These are phyloP conservation scores for Thelephora ganbajun DNA, from an alignment of 768 basidiomycete species.

Conservation along the genomic window DNA sequence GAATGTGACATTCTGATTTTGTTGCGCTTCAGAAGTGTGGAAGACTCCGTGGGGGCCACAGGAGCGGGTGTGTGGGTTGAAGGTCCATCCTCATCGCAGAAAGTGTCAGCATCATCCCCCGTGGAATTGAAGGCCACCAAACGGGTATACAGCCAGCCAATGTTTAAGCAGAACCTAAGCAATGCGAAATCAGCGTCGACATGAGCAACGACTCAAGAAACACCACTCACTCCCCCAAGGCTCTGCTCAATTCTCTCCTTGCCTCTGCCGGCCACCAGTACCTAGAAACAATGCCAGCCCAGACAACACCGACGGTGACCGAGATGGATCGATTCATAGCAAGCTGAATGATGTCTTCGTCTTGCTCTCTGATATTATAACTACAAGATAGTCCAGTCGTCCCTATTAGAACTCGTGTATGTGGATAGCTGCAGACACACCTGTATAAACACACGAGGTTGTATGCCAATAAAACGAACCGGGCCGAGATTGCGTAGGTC, in stretches of 20 bases:
- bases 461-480: slow-evolving; percentile 78
- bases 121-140: slow-evolving; percentile 79
- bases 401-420: not conserved
- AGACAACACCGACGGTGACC: slow-evolving; percentile 77
- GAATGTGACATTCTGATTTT: slow-evolving; percentile 40
- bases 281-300: slow-evolving; percentile 78
- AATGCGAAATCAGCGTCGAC: slow-evolving; percentile 4
- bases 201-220: not conserved
- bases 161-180: slow-evolving; percentile 76
- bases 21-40: slow-evolving; percentile 20
- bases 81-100: slow-evolving; percentile 11
- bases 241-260: slow-evolving; percentile 69
- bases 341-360: slow-evolving; percentile 50
- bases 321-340: slow-evolving; percentile 68
- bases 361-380: slow-evolving; percentile 62
- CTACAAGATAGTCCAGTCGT: slow-evolving; percentile 26
- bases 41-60: slow-evolving; percentile 13
- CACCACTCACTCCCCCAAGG: slow-evolving; percentile 66
- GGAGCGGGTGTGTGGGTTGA: slow-evolving; percentile 19
- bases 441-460: slow-evolving; percentile 64
- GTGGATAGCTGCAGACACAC: slow-evolving; percentile 13
- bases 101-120: slow-evolving; percentile 21
- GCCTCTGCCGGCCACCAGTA: slow-evolving; percentile 98
- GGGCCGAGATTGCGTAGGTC: slow-evolving; percentile 55
- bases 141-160: slow-evolving; percentile 90